Percentiles rank a stretch among this genome's conserved stretches.
phyloP scores from a whole-genome alignment of 371 early-diverging fungal genomes.

The Amoeboaphelidium occidentale region DNA sequence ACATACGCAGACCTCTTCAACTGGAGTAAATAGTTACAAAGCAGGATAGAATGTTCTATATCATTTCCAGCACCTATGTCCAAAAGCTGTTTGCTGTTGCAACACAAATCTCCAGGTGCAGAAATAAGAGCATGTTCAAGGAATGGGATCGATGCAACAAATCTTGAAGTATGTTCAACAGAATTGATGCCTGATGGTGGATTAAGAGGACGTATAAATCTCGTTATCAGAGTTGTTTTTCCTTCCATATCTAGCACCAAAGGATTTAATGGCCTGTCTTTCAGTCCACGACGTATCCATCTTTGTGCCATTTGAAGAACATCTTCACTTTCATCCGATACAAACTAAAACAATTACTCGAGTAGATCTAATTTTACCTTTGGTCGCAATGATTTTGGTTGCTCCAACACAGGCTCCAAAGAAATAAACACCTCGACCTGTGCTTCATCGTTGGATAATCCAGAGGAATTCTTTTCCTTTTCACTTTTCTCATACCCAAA shows the following conservation, averaged over 20 bases:
- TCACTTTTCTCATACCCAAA: too few species aligned
- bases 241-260: constrained; percentile 10
- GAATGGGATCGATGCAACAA: constrained; percentile 5
- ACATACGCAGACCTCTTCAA: too few species aligned
- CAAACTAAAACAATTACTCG: constrained; percentile 6
- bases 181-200: constrained; percentile 11
- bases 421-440: constrained; percentile 19
- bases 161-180: constrained; percentile 3
- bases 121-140: constrained; percentile 7
- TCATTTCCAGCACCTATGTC: constrained; percentile 17
- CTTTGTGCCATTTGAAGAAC: constrained; percentile 4
- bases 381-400: constrained; percentile 11
- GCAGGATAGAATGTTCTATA: constrained; percentile 20
- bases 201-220: constrained; percentile 15
- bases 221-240: constrained; percentile 10
- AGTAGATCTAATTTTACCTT: background rate
- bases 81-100: constrained; percentile 16
- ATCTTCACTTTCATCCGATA: constrained; percentile 11
- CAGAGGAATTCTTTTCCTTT: too few species aligned
- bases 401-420: constrained; percentile 17
- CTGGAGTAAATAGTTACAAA: constrained; percentile 18
- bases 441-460: constrained; percentile 10
- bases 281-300: constrained; percentile 4
- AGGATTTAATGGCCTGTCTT: background rate
- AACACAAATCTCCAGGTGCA: constrained; percentile 8